Evolutionary conservation across 148 eudicot genomes (phyloP).

Genomic region (Amaranthus cruentus): DNA sequence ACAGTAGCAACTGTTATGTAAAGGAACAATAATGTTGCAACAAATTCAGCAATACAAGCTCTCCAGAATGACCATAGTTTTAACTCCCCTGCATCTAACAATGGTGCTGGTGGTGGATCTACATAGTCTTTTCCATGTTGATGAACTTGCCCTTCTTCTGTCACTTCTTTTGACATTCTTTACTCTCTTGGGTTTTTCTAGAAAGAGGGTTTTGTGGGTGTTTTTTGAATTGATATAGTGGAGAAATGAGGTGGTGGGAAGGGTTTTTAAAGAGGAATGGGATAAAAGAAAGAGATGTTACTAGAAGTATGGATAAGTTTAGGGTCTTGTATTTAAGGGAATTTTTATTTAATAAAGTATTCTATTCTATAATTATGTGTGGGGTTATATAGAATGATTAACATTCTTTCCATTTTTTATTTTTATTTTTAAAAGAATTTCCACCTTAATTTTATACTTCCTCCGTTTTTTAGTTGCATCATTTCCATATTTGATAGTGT

Average conservation of each 20-base stretch:
- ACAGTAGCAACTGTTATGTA: conserved; percentile 74
- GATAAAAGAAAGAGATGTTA: conserved; percentile 5
- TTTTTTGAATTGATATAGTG: too few species aligned
- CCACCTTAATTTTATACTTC: too few species aligned
- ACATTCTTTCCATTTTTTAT: too few species aligned
- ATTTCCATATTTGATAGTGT: too few species aligned
- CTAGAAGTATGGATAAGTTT: conserved; percentile 26
- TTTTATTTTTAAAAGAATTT: too few species aligned
- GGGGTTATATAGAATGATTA: too few species aligned
- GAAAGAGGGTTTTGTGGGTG: background rate
- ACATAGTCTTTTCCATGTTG: conserved; percentile 67
- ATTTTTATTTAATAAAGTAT: background rate
- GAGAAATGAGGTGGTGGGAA: background rate
- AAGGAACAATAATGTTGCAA: conserved; percentile 76
- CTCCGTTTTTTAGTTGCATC: too few species aligned
- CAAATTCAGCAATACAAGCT: conserved; percentile 75
- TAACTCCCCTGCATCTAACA: conserved; percentile 59
- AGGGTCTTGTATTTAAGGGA: background rate
- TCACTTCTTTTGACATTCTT: conserved; percentile 61
- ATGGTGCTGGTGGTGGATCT: conserved; percentile 85
- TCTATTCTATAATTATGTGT: background rate
- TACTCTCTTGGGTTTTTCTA: background rate
- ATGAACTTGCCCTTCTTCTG: conserved; percentile 40
- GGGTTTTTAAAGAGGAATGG: conserved; percentile 8
- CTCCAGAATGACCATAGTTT: conserved; percentile 82